These are phyloP conservation scores for Odontarrhena argentea DNA, from an alignment of 345 rosid species.

Conservation along the genomic window DNA sequence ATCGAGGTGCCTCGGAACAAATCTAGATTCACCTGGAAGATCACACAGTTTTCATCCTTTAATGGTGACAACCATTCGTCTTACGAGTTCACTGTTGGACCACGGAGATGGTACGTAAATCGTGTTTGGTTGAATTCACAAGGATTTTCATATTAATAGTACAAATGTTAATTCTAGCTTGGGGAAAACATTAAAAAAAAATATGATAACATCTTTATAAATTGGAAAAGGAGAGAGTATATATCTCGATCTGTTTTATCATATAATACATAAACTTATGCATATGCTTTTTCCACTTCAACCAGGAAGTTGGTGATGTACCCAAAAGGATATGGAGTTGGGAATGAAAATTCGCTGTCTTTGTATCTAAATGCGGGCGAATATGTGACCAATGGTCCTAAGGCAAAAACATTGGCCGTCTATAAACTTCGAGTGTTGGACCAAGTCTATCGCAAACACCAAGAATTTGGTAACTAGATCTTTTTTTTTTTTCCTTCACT, in stretches of 20 bases:
- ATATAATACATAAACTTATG: background rate
- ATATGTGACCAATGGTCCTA: background rate
- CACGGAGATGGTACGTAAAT: constrained; percentile 31
- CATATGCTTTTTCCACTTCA: background rate
- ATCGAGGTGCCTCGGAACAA: constrained; percentile 5
- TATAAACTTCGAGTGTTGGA: constrained; percentile 19
- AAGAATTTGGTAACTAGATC: background rate
- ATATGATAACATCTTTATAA: too few relatives aligned
- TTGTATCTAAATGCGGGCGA: constrained; percentile 4
- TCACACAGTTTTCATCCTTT: constrained; percentile 32
- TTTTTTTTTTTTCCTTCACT: too few relatives aligned
- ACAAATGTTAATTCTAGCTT: too few relatives aligned
- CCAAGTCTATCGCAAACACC: constrained; percentile 27
- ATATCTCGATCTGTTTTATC: too few relatives aligned
- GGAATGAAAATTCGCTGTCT: constrained; percentile 13
- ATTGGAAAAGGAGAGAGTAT: too few relatives aligned
- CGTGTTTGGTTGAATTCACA: background rate
- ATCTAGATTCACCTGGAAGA: constrained; percentile 36
- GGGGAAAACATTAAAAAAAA: too few relatives aligned
- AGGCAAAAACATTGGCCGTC: constrained; percentile 9
- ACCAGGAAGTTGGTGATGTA: constrained; percentile 24
- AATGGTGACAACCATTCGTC: constrained; percentile 5
- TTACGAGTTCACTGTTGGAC: constrained; percentile 29
- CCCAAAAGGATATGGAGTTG: background rate
- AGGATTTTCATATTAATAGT: too few relatives aligned